Evolutionary conservation across 1,139 yeast genomes (phyloP).

Genomic region (Diutina pseudorugosa): DNA sequence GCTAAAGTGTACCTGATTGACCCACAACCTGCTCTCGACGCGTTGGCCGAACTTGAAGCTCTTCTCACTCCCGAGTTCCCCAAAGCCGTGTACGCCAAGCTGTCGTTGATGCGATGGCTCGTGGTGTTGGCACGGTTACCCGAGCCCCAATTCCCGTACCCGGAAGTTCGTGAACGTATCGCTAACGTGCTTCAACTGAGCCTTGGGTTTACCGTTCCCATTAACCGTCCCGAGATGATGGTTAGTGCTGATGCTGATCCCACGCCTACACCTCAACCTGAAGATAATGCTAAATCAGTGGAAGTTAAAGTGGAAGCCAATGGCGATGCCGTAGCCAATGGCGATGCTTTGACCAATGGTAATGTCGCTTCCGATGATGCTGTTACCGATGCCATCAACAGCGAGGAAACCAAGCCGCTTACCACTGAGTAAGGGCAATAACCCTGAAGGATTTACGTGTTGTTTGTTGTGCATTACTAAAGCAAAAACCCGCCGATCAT

Average conservation of each 20-base stretch:
- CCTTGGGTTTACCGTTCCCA: background rate
- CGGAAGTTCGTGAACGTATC: background rate
- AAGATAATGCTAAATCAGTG: background rate
- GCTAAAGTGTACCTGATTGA: background rate
- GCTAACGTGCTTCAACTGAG: background rate
- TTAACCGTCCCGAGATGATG: constrained; percentile 1
- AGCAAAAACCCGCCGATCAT: background rate
- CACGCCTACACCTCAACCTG: background rate
- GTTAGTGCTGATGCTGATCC: background rate
- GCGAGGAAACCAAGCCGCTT: too few relatives aligned
- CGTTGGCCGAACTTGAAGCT: background rate
- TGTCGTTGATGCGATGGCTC: constrained; percentile 1
- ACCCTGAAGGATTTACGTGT: too few relatives aligned
- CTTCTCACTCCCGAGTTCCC: background rate
- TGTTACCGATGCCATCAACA: too few relatives aligned
- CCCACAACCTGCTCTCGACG: background rate
- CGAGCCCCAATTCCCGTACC: background rate
- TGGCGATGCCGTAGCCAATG: background rate
- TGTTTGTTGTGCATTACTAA: background rate
- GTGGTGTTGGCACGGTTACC: background rate
- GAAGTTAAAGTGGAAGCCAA: background rate
- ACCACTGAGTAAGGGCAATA: too few relatives aligned
- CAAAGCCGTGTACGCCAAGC: background rate
- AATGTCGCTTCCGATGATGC: background rate
- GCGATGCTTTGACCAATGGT: background rate